Evolutionary conservation across 306 rosid species (phyloP).

Genomic region (Dalbergia cultrata): DNA sequence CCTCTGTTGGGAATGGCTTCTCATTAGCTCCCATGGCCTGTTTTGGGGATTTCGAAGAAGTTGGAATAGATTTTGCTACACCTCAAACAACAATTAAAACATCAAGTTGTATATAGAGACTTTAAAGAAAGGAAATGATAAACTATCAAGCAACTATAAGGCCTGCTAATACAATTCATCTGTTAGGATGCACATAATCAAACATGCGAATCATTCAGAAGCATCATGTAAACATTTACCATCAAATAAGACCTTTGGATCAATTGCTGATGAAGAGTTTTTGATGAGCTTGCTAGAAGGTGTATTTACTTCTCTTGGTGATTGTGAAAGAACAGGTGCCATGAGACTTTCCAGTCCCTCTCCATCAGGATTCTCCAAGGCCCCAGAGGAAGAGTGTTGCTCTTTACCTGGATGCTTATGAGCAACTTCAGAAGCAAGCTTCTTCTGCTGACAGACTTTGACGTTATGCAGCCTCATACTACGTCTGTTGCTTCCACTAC

Average conservation of each 20-base stretch:
- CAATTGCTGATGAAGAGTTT: slow-evolving; percentile 38
- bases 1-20: slow-evolving; percentile 22
- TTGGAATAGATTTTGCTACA: slow-evolving; percentile 23
- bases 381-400: slow-evolving; percentile 36
- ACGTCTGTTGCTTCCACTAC: slow-evolving; percentile 7
- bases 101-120: neutral
- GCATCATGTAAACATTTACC: neutral
- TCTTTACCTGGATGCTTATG: slow-evolving; percentile 29
- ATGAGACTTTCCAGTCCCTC: slow-evolving; percentile 33
- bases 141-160: neutral
- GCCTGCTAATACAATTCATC: neutral
- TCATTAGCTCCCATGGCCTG: neutral
- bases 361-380: slow-evolving; percentile 25
- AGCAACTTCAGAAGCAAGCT: slow-evolving; percentile 34
- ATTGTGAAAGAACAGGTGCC: slow-evolving; percentile 28
- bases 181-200: neutral
- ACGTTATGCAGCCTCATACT: slow-evolving; percentile 41
- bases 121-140: neutral
- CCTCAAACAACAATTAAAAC: slow-evolving; percentile 32
- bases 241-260: neutral
- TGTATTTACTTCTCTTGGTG: slow-evolving; percentile 31
- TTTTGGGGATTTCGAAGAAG: slow-evolving; percentile 24
- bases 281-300: slow-evolving; percentile 17
- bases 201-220: neutral
- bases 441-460: slow-evolving; percentile 30